Evolutionary conservation across 345 rosid genomes (phyloP).

Genomic region (Cochlearia excelsa): DNA sequence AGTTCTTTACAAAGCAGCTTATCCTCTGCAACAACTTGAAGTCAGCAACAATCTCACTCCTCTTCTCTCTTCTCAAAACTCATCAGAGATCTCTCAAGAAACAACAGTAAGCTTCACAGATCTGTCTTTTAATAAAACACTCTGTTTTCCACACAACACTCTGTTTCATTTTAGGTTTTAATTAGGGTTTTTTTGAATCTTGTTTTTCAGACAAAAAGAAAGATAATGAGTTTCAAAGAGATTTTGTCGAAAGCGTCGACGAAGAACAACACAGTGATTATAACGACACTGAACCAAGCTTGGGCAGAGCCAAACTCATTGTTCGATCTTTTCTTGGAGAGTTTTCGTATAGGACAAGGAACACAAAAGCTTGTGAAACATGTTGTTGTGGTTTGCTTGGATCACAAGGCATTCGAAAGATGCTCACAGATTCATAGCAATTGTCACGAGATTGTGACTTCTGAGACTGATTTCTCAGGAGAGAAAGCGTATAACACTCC

Average conservation of each 20-base stretch:
- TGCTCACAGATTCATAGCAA: slow-evolving; percentile 45
- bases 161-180: not conserved
- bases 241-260: slow-evolving; percentile 29
- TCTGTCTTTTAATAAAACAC: slow-evolving; percentile 6
- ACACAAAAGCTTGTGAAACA: slow-evolving; percentile 47
- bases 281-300: slow-evolving; percentile 62
- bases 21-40: slow-evolving; percentile 29
- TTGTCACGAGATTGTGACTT: slow-evolving; percentile 39
- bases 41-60: slow-evolving; percentile 15
- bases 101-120: slow-evolving; percentile 21
- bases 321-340: slow-evolving; percentile 62
- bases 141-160: not conserved
- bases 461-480: slow-evolving; percentile 41
- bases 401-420: slow-evolving; percentile 49
- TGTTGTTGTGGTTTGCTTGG: slow-evolving; percentile 53
- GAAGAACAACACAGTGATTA: slow-evolving; percentile 52
- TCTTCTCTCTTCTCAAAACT: slow-evolving; percentile 21
- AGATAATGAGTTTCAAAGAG: slow-evolving; percentile 20
- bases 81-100: slow-evolving; percentile 17
- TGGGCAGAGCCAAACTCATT: slow-evolving; percentile 66
- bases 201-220: slow-evolving; percentile 22
- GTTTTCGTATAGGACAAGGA: slow-evolving; percentile 51
- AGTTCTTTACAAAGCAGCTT: slow-evolving; percentile 32
- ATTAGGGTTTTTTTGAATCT: not conserved
- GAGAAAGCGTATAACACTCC: slow-evolving; percentile 58